Percentiles rank a stretch among this genome's conserved stretches.
Conservation (phyloP, 768 basidiomycete species). For the Leccinum variicolor region DNA sequence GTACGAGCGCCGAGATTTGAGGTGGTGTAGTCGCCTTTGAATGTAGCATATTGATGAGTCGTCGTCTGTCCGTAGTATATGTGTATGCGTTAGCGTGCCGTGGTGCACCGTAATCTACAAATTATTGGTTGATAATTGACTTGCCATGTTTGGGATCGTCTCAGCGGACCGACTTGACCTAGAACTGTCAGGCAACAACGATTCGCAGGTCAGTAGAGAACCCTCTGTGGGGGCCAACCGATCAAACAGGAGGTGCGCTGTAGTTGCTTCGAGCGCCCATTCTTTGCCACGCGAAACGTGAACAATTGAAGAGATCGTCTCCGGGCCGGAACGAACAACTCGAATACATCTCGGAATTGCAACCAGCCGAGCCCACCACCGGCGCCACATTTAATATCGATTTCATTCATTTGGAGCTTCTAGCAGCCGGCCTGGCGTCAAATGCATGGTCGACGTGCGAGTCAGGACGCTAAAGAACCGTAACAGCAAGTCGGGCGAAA, state of each 20-base stretch:
- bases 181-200: not conserved
- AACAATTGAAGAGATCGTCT: not conserved
- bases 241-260: conserved; percentile 1
- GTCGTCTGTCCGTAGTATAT: not conserved
- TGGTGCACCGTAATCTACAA: not conserved
- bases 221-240: not conserved
- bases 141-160: not conserved
- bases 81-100: not conserved
- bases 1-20: not conserved
- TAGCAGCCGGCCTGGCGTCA: not conserved
- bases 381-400: not conserved
- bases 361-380: not conserved
- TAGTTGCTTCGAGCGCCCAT: not conserved
- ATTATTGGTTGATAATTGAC: too few relatives aligned
- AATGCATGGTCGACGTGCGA: not conserved
- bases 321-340: not conserved
- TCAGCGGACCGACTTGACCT: not conserved
- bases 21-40: not conserved
- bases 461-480: not conserved
- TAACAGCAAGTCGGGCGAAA: not conserved
- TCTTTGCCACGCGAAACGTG: not conserved
- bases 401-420: too few relatives aligned
- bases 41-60: not conserved
- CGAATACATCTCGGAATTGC: not conserved
- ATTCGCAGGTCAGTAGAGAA: not conserved